Evolutionary conservation across 805 yeast genomes (phyloP), one percentile per base, ranked within the genome.

Genomic region (Candida ascalaphidarum): DNA sequence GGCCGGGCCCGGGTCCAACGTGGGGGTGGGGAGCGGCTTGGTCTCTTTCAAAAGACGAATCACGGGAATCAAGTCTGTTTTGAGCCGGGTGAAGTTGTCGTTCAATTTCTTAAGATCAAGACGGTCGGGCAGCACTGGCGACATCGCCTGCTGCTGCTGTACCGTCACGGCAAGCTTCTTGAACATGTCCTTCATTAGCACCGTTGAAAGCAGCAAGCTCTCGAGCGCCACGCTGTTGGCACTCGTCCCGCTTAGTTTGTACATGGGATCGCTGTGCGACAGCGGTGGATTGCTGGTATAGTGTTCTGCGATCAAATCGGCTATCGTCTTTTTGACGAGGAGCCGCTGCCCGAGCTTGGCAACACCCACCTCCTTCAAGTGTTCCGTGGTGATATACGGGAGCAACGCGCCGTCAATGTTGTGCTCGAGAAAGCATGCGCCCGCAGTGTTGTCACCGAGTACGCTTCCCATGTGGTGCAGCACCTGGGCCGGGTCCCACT

Each of bases 311-410:
- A 71, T 51, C 23, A 84, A 55, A 22, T 65, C 71, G 40, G 74
- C 68, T 22, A 85, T 68, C 17, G 73, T 68, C 28, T 68, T 62
- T 47, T 83, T 74, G 23, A 86, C 55, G 22, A 52, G 48, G 3
- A 88, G 59, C 16, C 95, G 63, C 12, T 70, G 67, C 17, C 68
- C 66, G 18, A 81, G 47, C 19, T 62, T 57, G 5, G 35, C 31
- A 1, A 81, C 65, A 2, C 88, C 94, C 44, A 89, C 56, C 29
- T 86, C 95, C 35, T 65, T 61, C 24, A 88, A 68, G 46, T 85
- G 92, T 7, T 69, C 73, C 9, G 81, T 71, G 18, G 74, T 73
- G 27, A 88, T 58, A 35, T 73, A 77, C 2, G 83, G 75, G 28
- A 89, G 56, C 4, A 81, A 65, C 17, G 80, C 71, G 2, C 95